phyloP scores from a whole-genome alignment of 805 yeast species.

The Grigorovia transvaalensis region DNA sequence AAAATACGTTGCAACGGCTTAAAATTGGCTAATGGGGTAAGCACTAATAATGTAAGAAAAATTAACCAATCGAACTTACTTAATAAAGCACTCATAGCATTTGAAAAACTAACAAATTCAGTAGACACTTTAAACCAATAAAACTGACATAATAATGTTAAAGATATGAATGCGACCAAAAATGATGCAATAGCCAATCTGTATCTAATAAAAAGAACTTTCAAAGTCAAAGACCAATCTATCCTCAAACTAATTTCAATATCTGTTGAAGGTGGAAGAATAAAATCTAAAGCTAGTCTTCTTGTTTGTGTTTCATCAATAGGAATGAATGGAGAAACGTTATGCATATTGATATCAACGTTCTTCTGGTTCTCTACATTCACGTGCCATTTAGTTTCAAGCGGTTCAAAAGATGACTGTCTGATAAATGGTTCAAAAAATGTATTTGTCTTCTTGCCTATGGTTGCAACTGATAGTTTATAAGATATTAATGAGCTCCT shows the following conservation, averaged over 20 bases:
- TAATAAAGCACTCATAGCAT: constrained; percentile 34
- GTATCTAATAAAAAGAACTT: constrained; percentile 62
- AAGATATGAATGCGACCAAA: constrained; percentile 49
- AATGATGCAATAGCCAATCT: constrained; percentile 64
- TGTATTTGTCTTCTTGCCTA: not conserved
- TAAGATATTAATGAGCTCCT: constrained; percentile 24
- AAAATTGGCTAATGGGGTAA: constrained; percentile 31
- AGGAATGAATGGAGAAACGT: constrained; percentile 63
- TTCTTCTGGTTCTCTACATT: constrained; percentile 34
- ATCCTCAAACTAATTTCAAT: constrained; percentile 11
- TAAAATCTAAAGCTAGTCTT: constrained; percentile 14
- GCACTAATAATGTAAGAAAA: constrained; percentile 22
- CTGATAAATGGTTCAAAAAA: constrained; percentile 53
- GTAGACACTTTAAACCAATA: constrained; percentile 31
- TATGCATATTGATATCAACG: constrained; percentile 40
- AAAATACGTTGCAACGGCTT: constrained; percentile 31
- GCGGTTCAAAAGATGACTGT: constrained; percentile 54
- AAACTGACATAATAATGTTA: constrained; percentile 49
- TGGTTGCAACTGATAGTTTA: constrained; percentile 6
- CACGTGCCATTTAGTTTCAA: constrained; percentile 74
- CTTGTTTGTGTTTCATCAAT: constrained; percentile 13
- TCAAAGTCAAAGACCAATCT: constrained; percentile 38
- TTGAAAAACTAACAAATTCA: constrained; percentile 35
- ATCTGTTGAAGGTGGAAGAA: constrained; percentile 15
- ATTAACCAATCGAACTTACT: constrained; percentile 20